Conservation (phyloP, 495 filamentous ascomycete species). For the Aspergillus sparsus region DNA sequence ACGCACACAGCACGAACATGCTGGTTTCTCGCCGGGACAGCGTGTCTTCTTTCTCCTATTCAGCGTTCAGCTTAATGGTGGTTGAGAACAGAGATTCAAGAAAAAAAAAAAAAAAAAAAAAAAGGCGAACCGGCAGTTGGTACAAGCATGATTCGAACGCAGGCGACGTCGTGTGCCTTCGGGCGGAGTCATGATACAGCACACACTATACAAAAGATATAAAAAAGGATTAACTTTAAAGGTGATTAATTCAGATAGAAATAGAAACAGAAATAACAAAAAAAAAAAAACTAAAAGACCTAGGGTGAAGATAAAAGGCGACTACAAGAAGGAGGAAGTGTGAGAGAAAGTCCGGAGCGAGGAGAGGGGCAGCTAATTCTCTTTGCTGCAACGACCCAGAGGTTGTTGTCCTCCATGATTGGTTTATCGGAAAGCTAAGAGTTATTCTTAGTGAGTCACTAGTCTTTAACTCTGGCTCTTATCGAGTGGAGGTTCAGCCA, state of each 20-base stretch:
- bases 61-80: constrained; percentile 5
- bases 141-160: constrained; percentile 49
- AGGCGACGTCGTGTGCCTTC: constrained; percentile 42
- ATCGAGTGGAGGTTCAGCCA: too few relatives aligned
- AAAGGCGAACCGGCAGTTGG: constrained; percentile 43
- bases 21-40: constrained; percentile 49
- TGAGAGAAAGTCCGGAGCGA: too few relatives aligned
- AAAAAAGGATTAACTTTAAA: constrained; percentile 6
- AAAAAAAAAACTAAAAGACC: neutral
- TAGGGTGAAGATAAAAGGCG: too few relatives aligned
- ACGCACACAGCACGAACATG: constrained; percentile 48
- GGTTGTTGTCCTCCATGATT: too few relatives aligned
- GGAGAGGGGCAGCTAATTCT: too few relatives aligned
- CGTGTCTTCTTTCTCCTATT: constrained; percentile 49
- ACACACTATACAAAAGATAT: neutral
- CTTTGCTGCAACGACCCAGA: too few relatives aligned
- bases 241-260: constrained; percentile 4
- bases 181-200: constrained; percentile 34
- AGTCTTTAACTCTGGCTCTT: too few relatives aligned
- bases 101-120: neutral
- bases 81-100: neutral
- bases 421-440: too few relatives aligned
- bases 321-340: too few relatives aligned
- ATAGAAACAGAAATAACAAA: neutral
- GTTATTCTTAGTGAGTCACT: too few relatives aligned